Percentiles rank a stretch among this genome's conserved stretches.
These are phyloP conservation scores for Ogataea salicorniae DNA, from an alignment of 805 yeast species.

Conservation along the genomic window DNA sequence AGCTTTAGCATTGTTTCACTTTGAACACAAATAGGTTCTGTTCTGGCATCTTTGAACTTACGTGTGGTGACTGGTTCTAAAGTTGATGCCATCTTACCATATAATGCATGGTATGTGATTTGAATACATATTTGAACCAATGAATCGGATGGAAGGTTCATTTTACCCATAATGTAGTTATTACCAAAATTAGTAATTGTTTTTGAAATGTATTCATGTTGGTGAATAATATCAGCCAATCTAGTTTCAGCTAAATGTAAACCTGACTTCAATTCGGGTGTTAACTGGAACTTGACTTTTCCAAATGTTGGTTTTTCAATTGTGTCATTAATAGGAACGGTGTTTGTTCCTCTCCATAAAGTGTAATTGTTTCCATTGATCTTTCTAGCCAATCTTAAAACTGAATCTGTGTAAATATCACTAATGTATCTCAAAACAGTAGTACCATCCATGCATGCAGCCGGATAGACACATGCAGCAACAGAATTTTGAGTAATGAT, in stretches of 20 bases:
- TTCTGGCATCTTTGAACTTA: conserved; percentile 60
- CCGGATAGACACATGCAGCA: conserved; percentile 57
- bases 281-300: conserved; percentile 32
- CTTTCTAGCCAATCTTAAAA: conserved; percentile 50
- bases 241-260: conserved; percentile 55
- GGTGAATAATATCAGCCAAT: conserved; percentile 51
- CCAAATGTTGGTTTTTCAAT: conserved; percentile 33
- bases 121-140: conserved; percentile 48
- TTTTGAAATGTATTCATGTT: conserved; percentile 47
- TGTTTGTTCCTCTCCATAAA: conserved; percentile 41
- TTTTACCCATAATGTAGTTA: conserved; percentile 31
- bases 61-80: conserved; percentile 59
- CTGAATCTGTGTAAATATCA: conserved; percentile 55
- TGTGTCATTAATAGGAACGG: conserved; percentile 29
- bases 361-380: conserved; percentile 55
- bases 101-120: conserved; percentile 49
- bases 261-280: conserved; percentile 43
- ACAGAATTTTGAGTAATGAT: conserved; percentile 50
- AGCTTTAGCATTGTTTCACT: conserved; percentile 43
- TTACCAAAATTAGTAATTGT: conserved; percentile 28
- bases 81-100: conserved; percentile 40
- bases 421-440: conserved; percentile 51
- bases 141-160: conserved; percentile 44
- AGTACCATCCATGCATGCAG: conserved; percentile 53
- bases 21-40: conserved; percentile 65